Evolutionary conservation across 352 stramenopile genomes (phyloP), one percentile per base, ranked within the genome.

Genomic region (Halophytophthora batemanensis): DNA sequence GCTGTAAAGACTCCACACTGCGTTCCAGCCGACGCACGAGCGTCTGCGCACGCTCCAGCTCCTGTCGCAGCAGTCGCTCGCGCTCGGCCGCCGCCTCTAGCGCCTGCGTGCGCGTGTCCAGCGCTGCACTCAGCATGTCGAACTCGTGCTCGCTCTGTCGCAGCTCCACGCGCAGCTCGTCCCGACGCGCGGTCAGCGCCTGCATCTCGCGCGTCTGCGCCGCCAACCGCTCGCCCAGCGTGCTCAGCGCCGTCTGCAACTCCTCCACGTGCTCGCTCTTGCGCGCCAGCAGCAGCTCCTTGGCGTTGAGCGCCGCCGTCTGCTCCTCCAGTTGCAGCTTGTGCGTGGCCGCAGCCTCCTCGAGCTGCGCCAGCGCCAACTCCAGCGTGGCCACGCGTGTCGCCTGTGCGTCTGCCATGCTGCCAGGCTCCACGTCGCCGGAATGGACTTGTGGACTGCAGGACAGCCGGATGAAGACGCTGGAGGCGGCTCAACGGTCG

Each of bases 81-180:
- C 22, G 50, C 4, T 83, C 64, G 1, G 28, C 56, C 0, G 52
- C 36, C 8, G 22, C 17, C 8, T 55, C 41, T 6, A 86, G 34
- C 18, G 64, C 66, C 11, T 74, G 55, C 44, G 88, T 75, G 52
- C 82, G 71, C 12, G 67, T 61, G 25, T 81, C 73, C 19, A 85
- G 50, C 13, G 69, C 69, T 2, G 81, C 62, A n/a, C 61, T 67
- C 14, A 88, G 49, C 72, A 86, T 78, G 2, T 63, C 50, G 38
- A 90, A 88, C 3, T 88, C 78, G 6, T 86, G 72, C 48, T 92
- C 81, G 17, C 85, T 65, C n/a, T 77, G 82, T 6, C 65, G 50
- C 39, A 86, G 49, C 45, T 88, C 76, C 11, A 76, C 54, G 3
- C 64, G 59, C 12, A 86, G 55, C 7, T 81, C 62, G 0, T 68